These are phyloP conservation scores for Globisporangium polare DNA, from an alignment of 352 stramenopile species.

Conservation along the genomic window DNA sequence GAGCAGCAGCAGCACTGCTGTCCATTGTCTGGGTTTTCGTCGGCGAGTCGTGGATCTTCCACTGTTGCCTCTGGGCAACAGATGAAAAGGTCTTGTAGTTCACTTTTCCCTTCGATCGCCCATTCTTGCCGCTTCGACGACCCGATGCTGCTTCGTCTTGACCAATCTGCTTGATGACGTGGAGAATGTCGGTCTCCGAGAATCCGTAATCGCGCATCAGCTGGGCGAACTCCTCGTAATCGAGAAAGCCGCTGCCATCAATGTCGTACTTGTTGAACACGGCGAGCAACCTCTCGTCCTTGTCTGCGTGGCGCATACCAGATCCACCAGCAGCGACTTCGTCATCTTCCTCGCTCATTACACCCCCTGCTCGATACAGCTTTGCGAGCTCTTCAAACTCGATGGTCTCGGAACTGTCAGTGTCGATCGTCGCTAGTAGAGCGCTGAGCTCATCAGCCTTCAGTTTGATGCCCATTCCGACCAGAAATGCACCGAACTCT, in stretches of 20 bases:
- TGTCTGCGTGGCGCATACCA: background rate
- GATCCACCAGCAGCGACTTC: background rate
- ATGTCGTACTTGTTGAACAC: conserved; percentile 40
- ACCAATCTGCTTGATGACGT: conserved; percentile 29
- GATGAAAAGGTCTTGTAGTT: conserved; percentile 24
- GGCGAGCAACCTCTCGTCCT: conserved; percentile 10
- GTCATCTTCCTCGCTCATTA: background rate
- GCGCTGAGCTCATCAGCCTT: conserved; percentile 32
- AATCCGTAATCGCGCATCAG: conserved; percentile 37
- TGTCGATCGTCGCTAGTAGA: conserved; percentile 39
- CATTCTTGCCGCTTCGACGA: background rate
- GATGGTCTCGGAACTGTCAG: conserved; percentile 38
- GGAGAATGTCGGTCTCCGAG: conserved; percentile 21
- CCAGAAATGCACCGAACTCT: conserved; percentile 55
- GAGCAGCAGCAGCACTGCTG: background rate
- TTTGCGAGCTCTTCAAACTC: conserved; percentile 40
- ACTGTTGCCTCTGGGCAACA: conserved; percentile 19
- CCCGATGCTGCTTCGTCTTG: conserved; percentile 4
- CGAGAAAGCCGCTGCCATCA: conserved; percentile 28
- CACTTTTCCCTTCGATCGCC: conserved; percentile 3
- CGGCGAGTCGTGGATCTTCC: conserved; percentile 12
- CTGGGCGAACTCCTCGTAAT: conserved; percentile 27
- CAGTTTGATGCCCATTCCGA: conserved; percentile 55
- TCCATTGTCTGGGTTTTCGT: background rate
- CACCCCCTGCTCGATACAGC: conserved; percentile 10